Base-by-base conservation (phyloP, 225 moss, liverwort and hornwort genomes). In the Rhytidiadelphus loreus region DNA sequence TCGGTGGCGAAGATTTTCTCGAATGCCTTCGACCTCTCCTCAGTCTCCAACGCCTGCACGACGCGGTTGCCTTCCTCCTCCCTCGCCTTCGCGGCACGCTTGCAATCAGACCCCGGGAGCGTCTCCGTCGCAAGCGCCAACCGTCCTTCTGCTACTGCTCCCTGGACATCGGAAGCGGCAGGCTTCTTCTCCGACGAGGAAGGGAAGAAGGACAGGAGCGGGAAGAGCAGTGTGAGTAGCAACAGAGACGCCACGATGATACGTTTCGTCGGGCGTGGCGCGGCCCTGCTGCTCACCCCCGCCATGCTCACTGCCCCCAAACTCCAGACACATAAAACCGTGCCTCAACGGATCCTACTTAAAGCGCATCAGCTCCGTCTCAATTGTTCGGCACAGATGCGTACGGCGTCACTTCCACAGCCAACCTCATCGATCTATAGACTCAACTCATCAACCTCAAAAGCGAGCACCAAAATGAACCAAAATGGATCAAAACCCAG, bases 1-100 rank as follows among this genome's bases (percentile, higher is more conserved):
- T 96, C 93, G 32, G 92, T 90, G 29, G 69, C 71, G 80, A 95
- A 96, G 60, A 96, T 94, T 16, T 88, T 88, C 91, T 95, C 94
- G 50, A 96, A 96, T 12, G 90, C 93, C 75, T 83, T 73, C 53
- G 93, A 93, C 52, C 96, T 87, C 79, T 90, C 94, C 90, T 93
- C 88, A 18, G 95, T 95, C 71, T 95, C 94, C 89, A 92, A 63
- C 72, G 86, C 74, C 85, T 90, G 93, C 59, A 93, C 86, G 16
- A 91, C 91, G 33, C 90, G 60, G 11, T 88, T 82, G 13, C 86
- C 85, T 85, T 92, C 93, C 62, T 74, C 92, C 43, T 82, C 78
- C 58, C 87, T 74, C 46, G 46, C 77, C 35, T 65, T 70, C n/a
- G 35, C 82, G 60, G 68, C 55, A 61, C 74, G 70, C 24, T 55